Percentiles rank a stretch among this genome's conserved stretches.
Conservation (phyloP, 257 asterid genomes). For the Solanum etuberosum region DNA sequence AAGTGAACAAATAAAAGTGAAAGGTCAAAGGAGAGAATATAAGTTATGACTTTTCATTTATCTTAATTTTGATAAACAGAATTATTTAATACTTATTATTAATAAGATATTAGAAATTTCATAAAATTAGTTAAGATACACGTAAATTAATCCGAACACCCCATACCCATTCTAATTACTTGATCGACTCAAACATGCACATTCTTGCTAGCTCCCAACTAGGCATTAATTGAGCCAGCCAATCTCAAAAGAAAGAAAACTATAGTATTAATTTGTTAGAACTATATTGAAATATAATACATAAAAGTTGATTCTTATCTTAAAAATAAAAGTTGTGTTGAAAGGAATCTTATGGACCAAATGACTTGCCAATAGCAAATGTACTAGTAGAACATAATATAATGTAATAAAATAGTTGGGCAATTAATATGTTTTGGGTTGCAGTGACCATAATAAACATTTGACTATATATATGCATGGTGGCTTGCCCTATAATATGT, state of each 20-base stretch:
- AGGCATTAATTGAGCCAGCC: neutral
- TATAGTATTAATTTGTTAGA: neutral
- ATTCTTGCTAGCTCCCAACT: neutral
- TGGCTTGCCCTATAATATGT: conserved; percentile 18
- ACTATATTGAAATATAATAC: neutral
- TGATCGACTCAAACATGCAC: neutral
- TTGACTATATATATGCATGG: conserved; percentile 28
- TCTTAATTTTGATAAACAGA: no score
- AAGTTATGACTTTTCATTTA: no score
- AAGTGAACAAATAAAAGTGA: no score
- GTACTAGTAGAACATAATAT: neutral
- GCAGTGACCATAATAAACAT: conserved; percentile 9
- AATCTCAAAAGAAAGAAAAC: neutral
- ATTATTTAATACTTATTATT: no score
- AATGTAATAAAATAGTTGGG: neutral
- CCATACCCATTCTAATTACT: neutral
- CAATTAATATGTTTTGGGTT: conserved; percentile 12
- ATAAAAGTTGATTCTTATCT: neutral
- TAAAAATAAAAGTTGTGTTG: neutral
- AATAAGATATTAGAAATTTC: no score
- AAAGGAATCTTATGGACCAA: neutral
- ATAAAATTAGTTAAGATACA: no score
- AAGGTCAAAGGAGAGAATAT: no score
- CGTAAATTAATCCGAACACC: no score
- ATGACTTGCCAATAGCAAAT: neutral